These are phyloP conservation scores for Pseudomassariella vexata DNA, from an alignment of 2,329 filamentous ascomycete species.

Conservation along the genomic window DNA sequence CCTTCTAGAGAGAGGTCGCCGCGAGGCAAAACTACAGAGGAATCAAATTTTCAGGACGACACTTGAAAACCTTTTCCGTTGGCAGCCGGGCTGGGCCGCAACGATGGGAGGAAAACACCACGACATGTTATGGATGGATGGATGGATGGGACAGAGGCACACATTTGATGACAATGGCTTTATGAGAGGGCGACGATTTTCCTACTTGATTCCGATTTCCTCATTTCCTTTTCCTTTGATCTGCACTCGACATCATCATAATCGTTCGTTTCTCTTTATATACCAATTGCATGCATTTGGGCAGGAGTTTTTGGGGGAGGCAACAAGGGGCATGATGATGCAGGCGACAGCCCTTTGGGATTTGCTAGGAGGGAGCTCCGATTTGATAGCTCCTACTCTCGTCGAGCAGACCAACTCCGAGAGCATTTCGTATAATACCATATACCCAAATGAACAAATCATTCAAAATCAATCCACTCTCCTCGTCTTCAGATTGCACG, in stretches of 20 bases:
- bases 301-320: conserved; percentile 14
- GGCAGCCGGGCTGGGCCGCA: conserved; percentile 13
- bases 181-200: conserved; percentile 21
- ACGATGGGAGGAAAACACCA: conserved; percentile 17
- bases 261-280: conserved; percentile 18
- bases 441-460: conserved; percentile 9
- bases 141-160: too few species aligned
- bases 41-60: conserved; percentile 25
- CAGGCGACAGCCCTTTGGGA: neutral
- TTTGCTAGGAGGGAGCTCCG: conserved; percentile 8
- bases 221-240: conserved; percentile 16
- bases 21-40: conserved; percentile 28
- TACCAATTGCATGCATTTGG: conserved; percentile 25
- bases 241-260: conserved; percentile 7
- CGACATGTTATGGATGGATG: too few species aligned
- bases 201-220: conserved; percentile 18
- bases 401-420: conserved; percentile 10
- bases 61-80: conserved; percentile 20
- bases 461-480: conserved; percentile 2
- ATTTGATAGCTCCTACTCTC: conserved; percentile 8
- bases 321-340: conserved; percentile 11
- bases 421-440: conserved; percentile 11
- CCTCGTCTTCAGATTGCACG: too few species aligned
- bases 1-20: conserved; percentile 24
- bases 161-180: conserved; percentile 19